Evolutionary conservation across 495 filamentous ascomycete genomes (phyloP).

Genomic region (Antarctomyces pellizariae): DNA sequence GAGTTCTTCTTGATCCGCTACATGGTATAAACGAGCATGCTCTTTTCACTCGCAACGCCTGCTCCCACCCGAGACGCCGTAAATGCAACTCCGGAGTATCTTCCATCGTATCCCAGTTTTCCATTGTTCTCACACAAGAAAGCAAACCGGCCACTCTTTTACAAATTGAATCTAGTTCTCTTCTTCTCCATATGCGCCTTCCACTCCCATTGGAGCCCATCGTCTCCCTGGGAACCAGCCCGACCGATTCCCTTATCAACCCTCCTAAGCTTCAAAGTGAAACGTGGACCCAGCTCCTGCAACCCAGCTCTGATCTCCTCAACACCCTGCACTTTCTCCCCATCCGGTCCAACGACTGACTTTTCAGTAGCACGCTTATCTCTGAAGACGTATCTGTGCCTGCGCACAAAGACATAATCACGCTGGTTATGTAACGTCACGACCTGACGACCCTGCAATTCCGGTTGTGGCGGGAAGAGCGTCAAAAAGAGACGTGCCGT

Average conservation of each 20-base stretch:
- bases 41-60: too few relatives aligned
- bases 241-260: conserved; percentile 78
- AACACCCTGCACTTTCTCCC: conserved; percentile 63
- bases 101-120: too few relatives aligned
- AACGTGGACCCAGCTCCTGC: conserved; percentile 66
- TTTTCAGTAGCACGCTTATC: conserved; percentile 73
- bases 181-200: conserved; percentile 81
- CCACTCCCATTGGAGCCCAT: conserved; percentile 71
- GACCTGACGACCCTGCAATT: conserved; percentile 64
- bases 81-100: too few relatives aligned
- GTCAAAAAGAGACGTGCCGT: conserved; percentile 67
- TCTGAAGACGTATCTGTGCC: conserved; percentile 81
- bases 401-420: conserved; percentile 82
- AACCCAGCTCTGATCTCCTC: conserved; percentile 64
- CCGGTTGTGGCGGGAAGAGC: conserved; percentile 62
- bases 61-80: too few relatives aligned
- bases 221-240: conserved; percentile 46
- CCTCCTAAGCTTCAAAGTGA: conserved; percentile 72
- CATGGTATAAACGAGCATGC: too few relatives aligned
- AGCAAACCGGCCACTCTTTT: too few relatives aligned
- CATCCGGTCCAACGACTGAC: conserved; percentile 59
- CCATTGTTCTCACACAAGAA: too few relatives aligned
- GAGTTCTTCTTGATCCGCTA: too few relatives aligned
- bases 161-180: conserved; percentile 82
- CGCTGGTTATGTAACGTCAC: conserved; percentile 87